Evolutionary conservation across 257 asterid genomes (phyloP).

Genomic region (Cordia subcordata): DNA sequence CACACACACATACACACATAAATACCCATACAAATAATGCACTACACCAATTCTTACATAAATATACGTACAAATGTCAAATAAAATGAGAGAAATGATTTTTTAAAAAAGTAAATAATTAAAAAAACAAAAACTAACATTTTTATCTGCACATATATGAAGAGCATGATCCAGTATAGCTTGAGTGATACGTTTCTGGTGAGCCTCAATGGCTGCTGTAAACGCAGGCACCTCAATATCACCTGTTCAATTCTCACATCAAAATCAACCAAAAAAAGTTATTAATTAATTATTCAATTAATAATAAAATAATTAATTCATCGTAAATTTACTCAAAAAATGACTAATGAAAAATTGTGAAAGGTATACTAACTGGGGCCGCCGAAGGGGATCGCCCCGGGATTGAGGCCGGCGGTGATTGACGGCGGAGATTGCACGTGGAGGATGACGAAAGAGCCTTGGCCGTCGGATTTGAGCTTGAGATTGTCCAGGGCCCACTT

Average conservation of each 20-base stretch:
- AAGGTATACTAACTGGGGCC: conserved; percentile 41
- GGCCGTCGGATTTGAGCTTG: conserved; percentile 21
- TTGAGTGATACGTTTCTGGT: conserved; percentile 39
- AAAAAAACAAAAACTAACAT: conserved; percentile 30
- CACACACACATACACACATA: too few species aligned
- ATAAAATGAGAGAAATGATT: neutral
- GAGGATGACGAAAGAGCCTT: conserved; percentile 26
- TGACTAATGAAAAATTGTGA: neutral
- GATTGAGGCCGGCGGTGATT: conserved; percentile 37
- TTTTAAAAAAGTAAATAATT: neutral
- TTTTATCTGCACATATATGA: conserved; percentile 30
- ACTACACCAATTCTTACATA: neutral
- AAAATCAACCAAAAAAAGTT: neutral
- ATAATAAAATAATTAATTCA: neutral
- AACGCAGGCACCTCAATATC: conserved; percentile 49
- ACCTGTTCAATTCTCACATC: conserved; percentile 20
- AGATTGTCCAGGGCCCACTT: conserved; percentile 44
- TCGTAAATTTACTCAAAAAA: neutral
- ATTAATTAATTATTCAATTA: too few species aligned
- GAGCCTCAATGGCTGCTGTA: conserved; percentile 44
- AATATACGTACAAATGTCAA: neutral
- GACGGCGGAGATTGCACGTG: conserved; percentile 50
- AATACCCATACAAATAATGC: too few species aligned
- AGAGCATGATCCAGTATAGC: conserved; percentile 41
- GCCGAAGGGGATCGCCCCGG: conserved; percentile 41